A percentile compares a stretch with the other conserved stretches of the same genome.
These are phyloP conservation scores for Scutellaria minor DNA, from an alignment of 257 asterid species.

Conservation along the genomic window DNA sequence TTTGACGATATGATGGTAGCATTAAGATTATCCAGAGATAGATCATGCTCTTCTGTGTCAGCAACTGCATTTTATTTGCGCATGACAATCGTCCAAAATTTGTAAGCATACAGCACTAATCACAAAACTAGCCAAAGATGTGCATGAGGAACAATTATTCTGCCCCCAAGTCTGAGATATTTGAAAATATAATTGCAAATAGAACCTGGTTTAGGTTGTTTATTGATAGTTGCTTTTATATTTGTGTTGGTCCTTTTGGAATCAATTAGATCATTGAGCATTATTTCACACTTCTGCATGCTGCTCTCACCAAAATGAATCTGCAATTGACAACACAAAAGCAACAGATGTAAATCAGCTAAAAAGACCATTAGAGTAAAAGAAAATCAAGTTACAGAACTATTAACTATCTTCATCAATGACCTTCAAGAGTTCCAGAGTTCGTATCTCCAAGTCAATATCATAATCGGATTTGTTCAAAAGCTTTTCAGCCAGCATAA, in stretches of 20 bases:
- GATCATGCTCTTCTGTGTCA: slow-evolving; percentile 51
- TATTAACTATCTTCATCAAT: slow-evolving; percentile 26
- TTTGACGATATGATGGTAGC: slow-evolving; percentile 92
- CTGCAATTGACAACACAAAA: slow-evolving; percentile 49
- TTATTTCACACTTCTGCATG: slow-evolving; percentile 98
- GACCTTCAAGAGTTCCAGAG: slow-evolving; percentile 96
- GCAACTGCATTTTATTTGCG: slow-evolving; percentile 49
- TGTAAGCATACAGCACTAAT: slow-evolving; percentile 23
- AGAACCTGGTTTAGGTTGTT: slow-evolving; percentile 67
- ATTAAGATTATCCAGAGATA: slow-evolving; percentile 71
- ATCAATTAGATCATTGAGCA: slow-evolving; percentile 96
- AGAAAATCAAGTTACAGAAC: slow-evolving; percentile 34
- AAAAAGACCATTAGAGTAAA: slow-evolving; percentile 19
- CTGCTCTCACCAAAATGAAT: slow-evolving; percentile 99
- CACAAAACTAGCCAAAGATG: background rate
- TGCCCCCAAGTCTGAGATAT: slow-evolving; percentile 24
- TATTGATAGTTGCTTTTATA: slow-evolving; percentile 74
- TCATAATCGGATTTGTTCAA: slow-evolving; percentile 93
- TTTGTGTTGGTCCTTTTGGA: slow-evolving; percentile 92
- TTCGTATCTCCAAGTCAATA: slow-evolving; percentile 93
- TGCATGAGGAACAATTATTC: slow-evolving; percentile 22
- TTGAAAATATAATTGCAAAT: slow-evolving; percentile 21
- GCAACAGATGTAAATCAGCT: slow-evolving; percentile 33
- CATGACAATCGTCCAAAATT: slow-evolving; percentile 24
- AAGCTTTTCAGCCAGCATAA: slow-evolving; percentile 98